Conservation (phyloP, 148 eudicot genomes). For the Dianthus caryophyllus region DNA sequence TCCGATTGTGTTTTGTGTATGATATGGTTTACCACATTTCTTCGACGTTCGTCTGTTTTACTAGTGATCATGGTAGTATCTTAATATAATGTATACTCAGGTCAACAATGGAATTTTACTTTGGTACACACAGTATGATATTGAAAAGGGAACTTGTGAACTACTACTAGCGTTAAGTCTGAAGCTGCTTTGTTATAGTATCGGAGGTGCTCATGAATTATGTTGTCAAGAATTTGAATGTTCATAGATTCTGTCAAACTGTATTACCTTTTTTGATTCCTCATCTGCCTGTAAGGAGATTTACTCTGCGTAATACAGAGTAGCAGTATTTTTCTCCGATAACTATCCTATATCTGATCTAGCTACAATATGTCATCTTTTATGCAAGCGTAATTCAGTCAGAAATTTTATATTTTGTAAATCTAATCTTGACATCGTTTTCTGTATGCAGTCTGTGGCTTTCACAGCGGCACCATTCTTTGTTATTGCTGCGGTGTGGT, state of each 20-base stretch:
- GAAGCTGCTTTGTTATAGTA: not conserved
- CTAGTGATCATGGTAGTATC: not conserved
- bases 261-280: not conserved
- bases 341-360: not conserved
- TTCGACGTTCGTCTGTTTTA: not conserved
- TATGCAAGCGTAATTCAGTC: not conserved
- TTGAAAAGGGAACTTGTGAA: no score
- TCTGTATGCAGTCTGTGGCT: slow-evolving; percentile 49
- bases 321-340: not conserved
- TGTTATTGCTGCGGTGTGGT: slow-evolving; percentile 44
- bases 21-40: not conserved
- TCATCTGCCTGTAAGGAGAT: not conserved
- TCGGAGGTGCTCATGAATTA: not conserved
- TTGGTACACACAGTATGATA: no score
- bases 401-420: not conserved
- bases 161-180: no score
- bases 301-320: not conserved
- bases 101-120: not conserved
- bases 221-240: not conserved
- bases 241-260: not conserved
- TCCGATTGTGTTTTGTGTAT: not conserved
- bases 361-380: not conserved
- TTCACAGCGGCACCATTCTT: slow-evolving; percentile 52
- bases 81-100: not conserved
- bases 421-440: slow-evolving; percentile 9